Evolutionary conservation across 805 yeast genomes (phyloP).

Genomic region (Saccharomycopsis oosterbeekiorum): DNA sequence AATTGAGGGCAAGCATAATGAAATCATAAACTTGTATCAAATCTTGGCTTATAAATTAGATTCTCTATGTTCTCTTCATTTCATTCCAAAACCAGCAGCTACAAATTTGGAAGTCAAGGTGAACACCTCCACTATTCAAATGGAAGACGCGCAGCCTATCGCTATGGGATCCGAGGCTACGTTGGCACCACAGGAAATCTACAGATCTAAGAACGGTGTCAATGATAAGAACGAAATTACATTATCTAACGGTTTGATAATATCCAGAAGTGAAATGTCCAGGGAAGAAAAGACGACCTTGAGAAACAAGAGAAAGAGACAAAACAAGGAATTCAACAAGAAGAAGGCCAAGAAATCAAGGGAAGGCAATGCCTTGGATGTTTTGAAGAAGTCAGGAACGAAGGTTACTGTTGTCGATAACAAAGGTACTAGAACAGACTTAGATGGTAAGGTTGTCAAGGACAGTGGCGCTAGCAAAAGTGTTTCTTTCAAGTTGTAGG

Average conservation of each 20-base stretch:
- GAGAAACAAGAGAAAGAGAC: slow-evolving; percentile 66
- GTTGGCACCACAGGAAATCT: slow-evolving; percentile 93
- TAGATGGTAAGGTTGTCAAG: slow-evolving; percentile 55
- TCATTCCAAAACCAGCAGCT: slow-evolving; percentile 82
- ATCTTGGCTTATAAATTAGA: slow-evolving; percentile 65
- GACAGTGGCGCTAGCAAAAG: slow-evolving; percentile 23
- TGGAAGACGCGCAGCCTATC: slow-evolving; percentile 97
- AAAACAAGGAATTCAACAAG: slow-evolving; percentile 19
- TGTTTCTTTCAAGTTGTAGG: slow-evolving; percentile 12
- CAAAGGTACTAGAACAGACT: slow-evolving; percentile 65
- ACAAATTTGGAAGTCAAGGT: slow-evolving; percentile 74
- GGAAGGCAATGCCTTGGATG: slow-evolving; percentile 49
- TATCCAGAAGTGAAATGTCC: slow-evolving; percentile 71
- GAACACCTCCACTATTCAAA: slow-evolving; percentile 67
- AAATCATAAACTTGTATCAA: slow-evolving; percentile 56
- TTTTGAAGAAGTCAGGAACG: slow-evolving; percentile 43
- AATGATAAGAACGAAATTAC: slow-evolving; percentile 51
- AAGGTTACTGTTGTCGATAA: slow-evolving; percentile 71
- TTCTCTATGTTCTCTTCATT: slow-evolving; percentile 88
- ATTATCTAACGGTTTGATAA: slow-evolving; percentile 67
- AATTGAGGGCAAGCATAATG: slow-evolving; percentile 63
- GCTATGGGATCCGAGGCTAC: slow-evolving; percentile 62
- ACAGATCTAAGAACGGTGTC: slow-evolving; percentile 35
- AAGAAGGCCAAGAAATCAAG: slow-evolving; percentile 29
- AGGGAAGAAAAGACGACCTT: slow-evolving; percentile 81